Evolutionary conservation across 2,329 filamentous ascomycete species (phyloP), one percentile per base, ranked within the genome.

Genomic region (Aspergillus transmontanensis): DNA sequence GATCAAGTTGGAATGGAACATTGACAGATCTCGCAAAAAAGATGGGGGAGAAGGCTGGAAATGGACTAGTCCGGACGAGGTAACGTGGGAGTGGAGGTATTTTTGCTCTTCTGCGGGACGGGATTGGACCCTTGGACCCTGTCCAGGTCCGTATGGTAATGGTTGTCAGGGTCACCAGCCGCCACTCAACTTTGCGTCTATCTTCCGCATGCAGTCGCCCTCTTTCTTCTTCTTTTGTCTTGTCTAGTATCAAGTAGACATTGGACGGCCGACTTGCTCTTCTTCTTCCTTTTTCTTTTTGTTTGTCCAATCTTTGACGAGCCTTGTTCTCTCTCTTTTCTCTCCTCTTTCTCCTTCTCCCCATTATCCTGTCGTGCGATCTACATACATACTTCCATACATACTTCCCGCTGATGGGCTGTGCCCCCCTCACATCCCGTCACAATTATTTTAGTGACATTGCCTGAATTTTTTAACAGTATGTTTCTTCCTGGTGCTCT

Each of bases 121-220:
- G 48, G 48, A 51, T 32, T 51, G 48, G 48, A 59, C 30, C 43
- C 34, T 57, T n/a, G 21, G 57, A 59, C 57, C 57, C 30, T 51
- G 45, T 23, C 19, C 12, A 36, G 30, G 45, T 36, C 50, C 39
- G 34, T 36, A 36, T 23, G 28, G 48, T 48, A 46, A 50, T 64
- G 62, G 67, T 69, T 64, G 67, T 66, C 67, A 50, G 66, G 67
- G 67, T 55, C 67, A 69, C 67, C 48, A 66, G 66, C 64, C 67
- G 65, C 66, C 64, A 66, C 57, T 56, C 34, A 23, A 32, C 21
- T 55, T 36, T 36, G 34, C 32, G 53, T 12, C 19, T 50, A 55
- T 39, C 26, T 19, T 56, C 61, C 64, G 64, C 32, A 62, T 64
- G 63, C 63, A 64, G 60, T 59, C 23, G 55, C 23, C 21, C 34